phyloP scores from a whole-genome alignment of 352 stramenopile species.

The Phytophthora palmivora region DNA sequence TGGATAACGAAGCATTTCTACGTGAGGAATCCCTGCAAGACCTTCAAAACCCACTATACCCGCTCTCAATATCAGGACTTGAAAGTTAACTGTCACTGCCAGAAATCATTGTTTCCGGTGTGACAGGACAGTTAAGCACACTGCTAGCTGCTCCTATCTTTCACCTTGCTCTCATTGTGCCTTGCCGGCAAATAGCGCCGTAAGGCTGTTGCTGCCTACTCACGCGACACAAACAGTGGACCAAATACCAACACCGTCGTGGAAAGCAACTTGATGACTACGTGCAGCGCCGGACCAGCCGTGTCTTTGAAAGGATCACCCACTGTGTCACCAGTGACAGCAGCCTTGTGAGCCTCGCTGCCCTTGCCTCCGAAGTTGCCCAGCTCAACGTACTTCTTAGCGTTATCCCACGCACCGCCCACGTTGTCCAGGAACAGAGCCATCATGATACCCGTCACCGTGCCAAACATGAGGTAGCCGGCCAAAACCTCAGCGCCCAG shows the following conservation, averaged over 20 bases:
- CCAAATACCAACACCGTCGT: constrained; percentile 94
- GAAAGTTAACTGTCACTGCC: constrained; percentile 3
- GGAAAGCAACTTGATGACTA: constrained; percentile 98
- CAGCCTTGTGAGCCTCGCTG: constrained; percentile 97
- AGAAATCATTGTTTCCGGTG: constrained; percentile 6
- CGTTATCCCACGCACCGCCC: constrained; percentile 98
- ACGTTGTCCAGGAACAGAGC: constrained; percentile 98
- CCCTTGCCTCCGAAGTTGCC: constrained; percentile 95
- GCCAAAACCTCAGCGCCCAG: constrained; percentile 93
- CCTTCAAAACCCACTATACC: constrained; percentile 53
- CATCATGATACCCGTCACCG: constrained; percentile 97
- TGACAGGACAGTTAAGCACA: constrained; percentile 15
- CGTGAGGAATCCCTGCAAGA: constrained; percentile 44
- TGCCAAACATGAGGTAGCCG: constrained; percentile 96
- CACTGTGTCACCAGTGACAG: constrained; percentile 97
- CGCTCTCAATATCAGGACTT: constrained; percentile 54
- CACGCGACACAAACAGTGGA: constrained; percentile 90
- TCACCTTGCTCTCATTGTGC: constrained; percentile 2
- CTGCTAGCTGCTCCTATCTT: constrained; percentile 1
- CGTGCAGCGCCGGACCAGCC: constrained; percentile 96
- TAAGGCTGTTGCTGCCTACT: constrained; percentile 37
- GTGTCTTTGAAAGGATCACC: constrained; percentile 98
- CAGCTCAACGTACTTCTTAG: constrained; percentile 98
- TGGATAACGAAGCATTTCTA: constrained; percentile 52
- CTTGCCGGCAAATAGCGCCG: constrained; percentile 8